Base-by-base conservation (phyloP, 2,329 filamentous ascomycete species). In the Ascochyta pisi region DNA sequence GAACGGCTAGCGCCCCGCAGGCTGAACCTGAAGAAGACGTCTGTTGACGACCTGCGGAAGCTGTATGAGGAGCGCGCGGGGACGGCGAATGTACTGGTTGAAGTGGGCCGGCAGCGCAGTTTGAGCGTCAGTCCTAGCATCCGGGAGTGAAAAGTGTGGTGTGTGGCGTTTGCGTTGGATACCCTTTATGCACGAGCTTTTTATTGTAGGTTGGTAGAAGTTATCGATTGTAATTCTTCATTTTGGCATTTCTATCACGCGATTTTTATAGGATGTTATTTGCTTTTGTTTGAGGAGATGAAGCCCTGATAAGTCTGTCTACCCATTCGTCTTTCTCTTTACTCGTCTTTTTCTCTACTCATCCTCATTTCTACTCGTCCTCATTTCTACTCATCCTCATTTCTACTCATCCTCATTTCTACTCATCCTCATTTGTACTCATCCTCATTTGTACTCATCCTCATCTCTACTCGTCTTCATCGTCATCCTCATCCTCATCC, bases 11-110 rank as follows among this genome's bases (percentile, higher is more conserved):
- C 34, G 57, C 71, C 49, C 3, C 62, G 60, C n/a, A 78, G 70
- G 50, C 62, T 81, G 31, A 76, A 78, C 38, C 39, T 80, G 38
- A 77, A 76, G 60, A 79, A 81, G 60, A 68, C 75, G 42, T 77
- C 74, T 16, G 80, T 82, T 4, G 80, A 82, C 41, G 78, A 82
- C 65, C 59, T 82, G 57, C 67, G 79, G 50, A 65, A 76, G 59
- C 62, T 82, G 49, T 82, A 81, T 56, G 80, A 82, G 62, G 80
- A 82, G 62, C 65, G 80, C 40, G 77, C 75, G 7, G 76, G 73
- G 3, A 77, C 78, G 13, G 79, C 71, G 38, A 67, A 65, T 54
- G 68, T 61, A 27, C 58, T 77, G 59, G 69, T 69, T 4, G 63
- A 67, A 51, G 42, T 51, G 8, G 33, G 38, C 8, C 31, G 53